Evolutionary conservation across 1,139 yeast genomes (phyloP), one percentile per base, ranked within the genome.

Genomic region (Pichia norvegensis): DNA sequence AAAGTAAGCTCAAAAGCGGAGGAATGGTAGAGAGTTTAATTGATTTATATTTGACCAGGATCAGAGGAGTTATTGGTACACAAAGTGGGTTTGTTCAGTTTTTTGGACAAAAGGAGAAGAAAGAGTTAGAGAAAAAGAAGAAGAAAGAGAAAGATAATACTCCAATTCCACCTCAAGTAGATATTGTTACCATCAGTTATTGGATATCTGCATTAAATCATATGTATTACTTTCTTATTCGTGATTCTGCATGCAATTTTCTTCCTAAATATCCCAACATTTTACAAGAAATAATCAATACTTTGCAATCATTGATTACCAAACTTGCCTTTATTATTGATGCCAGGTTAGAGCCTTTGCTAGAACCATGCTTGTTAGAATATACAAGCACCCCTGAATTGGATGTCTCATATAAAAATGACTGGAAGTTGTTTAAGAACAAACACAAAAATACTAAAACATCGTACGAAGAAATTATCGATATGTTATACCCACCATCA

Each of bases 181-280:
- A 84, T 59, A 80, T 84, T 46, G 85, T 83, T 10, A 62, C 74
- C 33, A 72, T 81, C 47, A 80, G 90, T 51, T 83, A 82, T 58
- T 83, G 92, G 90, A 69, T 84, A 36, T 75, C 87, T 4, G 78
- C 78, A 13, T 59, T 81, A 38, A 84, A 82, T 52, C 81, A 79
- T 55, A 62, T 84, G 46, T 83, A 79, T 58, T 83, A 78, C 58
- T 83, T 81, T 60, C 61, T 83, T 35, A 63, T 73, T 44, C 76
- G 80, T 52, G 81, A 76, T 54, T 74, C 71, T 9, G 70, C 69
- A 0, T 59, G 63, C 33, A 43, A 51, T 6, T 69, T 81, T 44
- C 79, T 79, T 60, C 56, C 62, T 21, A 65, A 65, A 40, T 74
- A 79, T 54, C 86, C 88, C 2, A 60, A 65, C 27, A 67, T 81